Conservation (phyloP, 805 yeast species). For the Candida montana region DNA sequence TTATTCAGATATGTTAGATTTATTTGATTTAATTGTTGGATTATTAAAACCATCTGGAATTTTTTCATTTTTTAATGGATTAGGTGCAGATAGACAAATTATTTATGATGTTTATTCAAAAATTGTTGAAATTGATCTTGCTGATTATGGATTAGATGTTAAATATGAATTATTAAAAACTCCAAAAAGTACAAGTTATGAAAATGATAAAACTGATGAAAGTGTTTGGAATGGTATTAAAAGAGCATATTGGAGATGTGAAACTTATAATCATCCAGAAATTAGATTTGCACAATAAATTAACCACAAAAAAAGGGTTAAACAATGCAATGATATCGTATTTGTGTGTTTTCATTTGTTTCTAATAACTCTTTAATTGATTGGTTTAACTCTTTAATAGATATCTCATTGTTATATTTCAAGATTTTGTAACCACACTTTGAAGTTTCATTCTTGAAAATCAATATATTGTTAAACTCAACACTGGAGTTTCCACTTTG, state of each 20-base stretch:
- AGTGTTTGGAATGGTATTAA: constrained; percentile 60
- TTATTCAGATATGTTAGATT: constrained; percentile 80
- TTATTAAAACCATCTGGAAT: constrained; percentile 75
- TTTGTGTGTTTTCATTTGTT: too few relatives aligned
- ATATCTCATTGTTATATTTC: too few relatives aligned
- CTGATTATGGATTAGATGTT: constrained; percentile 70
- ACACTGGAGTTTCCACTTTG: too few relatives aligned
- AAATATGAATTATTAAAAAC: constrained; percentile 46
- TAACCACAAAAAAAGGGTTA: too few relatives aligned
- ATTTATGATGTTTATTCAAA: constrained; percentile 81
- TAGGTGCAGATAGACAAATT: constrained; percentile 72
- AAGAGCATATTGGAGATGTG: constrained; percentile 65
- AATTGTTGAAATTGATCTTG: constrained; percentile 74
- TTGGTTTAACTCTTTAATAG: too few relatives aligned
- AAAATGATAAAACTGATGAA: constrained; percentile 29
- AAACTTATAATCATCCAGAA: constrained; percentile 63
- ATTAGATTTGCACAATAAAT: constrained; percentile 33
- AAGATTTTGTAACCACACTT: too few relatives aligned
- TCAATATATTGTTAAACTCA: too few relatives aligned
- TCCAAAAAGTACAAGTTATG: constrained; percentile 35
- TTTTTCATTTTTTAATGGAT: constrained; percentile 89
- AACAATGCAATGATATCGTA: too few relatives aligned
- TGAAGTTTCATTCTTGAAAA: too few relatives aligned
- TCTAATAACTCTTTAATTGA: too few relatives aligned
- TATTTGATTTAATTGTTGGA: constrained; percentile 79